Evolutionary conservation across 257 asterid genomes (phyloP).

Genomic region (Solanum appendiculatum): DNA sequence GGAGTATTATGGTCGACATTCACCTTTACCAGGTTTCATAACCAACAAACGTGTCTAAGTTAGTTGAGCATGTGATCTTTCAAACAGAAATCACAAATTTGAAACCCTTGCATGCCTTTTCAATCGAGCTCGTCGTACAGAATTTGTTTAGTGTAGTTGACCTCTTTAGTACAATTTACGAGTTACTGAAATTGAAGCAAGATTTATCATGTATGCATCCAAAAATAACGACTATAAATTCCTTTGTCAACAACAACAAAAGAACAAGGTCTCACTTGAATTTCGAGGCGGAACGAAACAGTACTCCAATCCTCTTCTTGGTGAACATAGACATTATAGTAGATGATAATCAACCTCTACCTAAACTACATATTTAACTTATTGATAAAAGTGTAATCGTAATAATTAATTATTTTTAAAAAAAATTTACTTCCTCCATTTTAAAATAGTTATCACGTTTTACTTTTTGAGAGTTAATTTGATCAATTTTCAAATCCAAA

Average conservation of each 20-base stretch:
- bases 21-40: neutral
- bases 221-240: no score
- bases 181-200: no score
- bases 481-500: neutral
- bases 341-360: neutral
- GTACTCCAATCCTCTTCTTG: neutral
- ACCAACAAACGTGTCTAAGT: rapidly evolving
- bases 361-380: neutral
- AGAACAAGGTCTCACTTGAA: no score
- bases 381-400: neutral
- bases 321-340: neutral
- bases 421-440: neutral
- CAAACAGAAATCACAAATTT: neutral
- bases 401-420: neutral
- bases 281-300: no score
- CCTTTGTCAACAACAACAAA: no score
- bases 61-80: neutral
- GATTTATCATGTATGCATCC: no score
- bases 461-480: neutral
- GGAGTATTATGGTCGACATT: neutral
- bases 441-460: neutral
- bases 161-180: neutral
- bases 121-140: neutral
- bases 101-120: neutral
- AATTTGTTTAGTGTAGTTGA: neutral